These are phyloP conservation scores for Zizania palustris DNA, from an alignment of 202 grass and related monocot genomes.

Conservation along the genomic window DNA sequence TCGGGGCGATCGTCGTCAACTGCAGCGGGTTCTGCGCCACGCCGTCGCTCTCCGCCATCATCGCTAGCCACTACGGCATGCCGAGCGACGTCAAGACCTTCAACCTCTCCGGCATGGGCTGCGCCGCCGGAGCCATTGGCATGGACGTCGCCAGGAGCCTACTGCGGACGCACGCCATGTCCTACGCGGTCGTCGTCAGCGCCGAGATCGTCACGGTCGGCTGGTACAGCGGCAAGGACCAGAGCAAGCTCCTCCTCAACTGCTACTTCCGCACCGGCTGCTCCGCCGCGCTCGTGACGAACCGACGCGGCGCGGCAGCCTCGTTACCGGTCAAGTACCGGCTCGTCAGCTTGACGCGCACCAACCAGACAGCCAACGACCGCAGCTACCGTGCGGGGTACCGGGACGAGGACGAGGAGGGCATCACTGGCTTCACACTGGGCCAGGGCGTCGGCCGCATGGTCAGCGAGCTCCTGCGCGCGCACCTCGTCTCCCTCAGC, in stretches of 20 bases:
- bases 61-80: slow-evolving; percentile 61
- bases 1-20: slow-evolving; percentile 67
- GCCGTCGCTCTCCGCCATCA: slow-evolving; percentile 57
- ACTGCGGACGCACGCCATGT: slow-evolving; percentile 19
- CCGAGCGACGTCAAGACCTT: slow-evolving; percentile 49
- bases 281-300: slow-evolving; percentile 47
- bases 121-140: slow-evolving; percentile 46
- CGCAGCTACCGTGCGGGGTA: slow-evolving; percentile 54
- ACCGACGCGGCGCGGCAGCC: neutral
- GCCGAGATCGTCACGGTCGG: slow-evolving; percentile 63
- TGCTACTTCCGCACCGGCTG: slow-evolving; percentile 80
- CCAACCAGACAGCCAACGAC: slow-evolving; percentile 55
- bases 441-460: slow-evolving; percentile 47
- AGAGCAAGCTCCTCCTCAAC: slow-evolving; percentile 65
- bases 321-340: slow-evolving; percentile 42
- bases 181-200: slow-evolving; percentile 65
- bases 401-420: slow-evolving; percentile 65
- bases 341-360: slow-evolving; percentile 55
- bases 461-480: slow-evolving; percentile 53
- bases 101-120: slow-evolving; percentile 84
- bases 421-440: slow-evolving; percentile 71
- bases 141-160: slow-evolving; percentile 53
- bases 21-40: slow-evolving; percentile 72
- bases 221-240: slow-evolving; percentile 67
- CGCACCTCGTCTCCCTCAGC: slow-evolving; percentile 54